Conservation (phyloP, 2,329 filamentous ascomycete genomes). For the Xylariaceae sp. region DNA sequence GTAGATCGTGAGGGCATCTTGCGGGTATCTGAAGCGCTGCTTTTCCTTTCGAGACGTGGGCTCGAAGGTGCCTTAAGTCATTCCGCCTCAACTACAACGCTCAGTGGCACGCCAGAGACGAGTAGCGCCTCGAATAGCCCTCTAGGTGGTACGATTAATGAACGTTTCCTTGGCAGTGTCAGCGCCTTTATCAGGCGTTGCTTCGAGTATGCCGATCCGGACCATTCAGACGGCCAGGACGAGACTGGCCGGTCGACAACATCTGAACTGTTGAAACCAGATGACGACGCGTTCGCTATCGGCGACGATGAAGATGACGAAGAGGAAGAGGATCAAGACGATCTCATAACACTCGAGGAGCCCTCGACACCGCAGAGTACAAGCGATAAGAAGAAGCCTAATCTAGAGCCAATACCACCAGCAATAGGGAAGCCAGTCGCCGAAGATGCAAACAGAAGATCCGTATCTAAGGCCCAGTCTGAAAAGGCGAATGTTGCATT, state of each 20-base stretch:
- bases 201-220: conserved; percentile 96
- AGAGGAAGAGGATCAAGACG: conserved; percentile 31
- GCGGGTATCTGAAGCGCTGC: conserved; percentile 84
- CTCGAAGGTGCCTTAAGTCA: conserved; percentile 69
- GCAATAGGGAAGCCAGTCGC: conserved; percentile 26
- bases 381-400: conserved; percentile 38
- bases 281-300: conserved; percentile 60
- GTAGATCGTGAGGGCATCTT: conserved; percentile 95
- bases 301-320: conserved; percentile 57
- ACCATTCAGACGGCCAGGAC: conserved; percentile 60
- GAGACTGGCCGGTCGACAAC: conserved; percentile 28
- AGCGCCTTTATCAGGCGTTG: conserved; percentile 93
- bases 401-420: conserved; percentile 35
- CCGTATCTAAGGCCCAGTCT: conserved; percentile 58
- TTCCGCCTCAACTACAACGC: conserved; percentile 52
- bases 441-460: conserved; percentile 27
- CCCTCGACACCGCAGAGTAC: conserved; percentile 39
- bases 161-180: conserved; percentile 85
- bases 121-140: conserved; percentile 36
- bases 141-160: conserved; percentile 62
- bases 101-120: conserved; percentile 40
- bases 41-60: conserved; percentile 87
- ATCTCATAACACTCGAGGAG: conserved; percentile 56
- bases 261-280: conserved; percentile 25
- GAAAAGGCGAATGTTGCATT: conserved; percentile 83